phyloP scores from a whole-genome alignment of 176 grass and related monocot species.

The Tuctoria greenei region DNA sequence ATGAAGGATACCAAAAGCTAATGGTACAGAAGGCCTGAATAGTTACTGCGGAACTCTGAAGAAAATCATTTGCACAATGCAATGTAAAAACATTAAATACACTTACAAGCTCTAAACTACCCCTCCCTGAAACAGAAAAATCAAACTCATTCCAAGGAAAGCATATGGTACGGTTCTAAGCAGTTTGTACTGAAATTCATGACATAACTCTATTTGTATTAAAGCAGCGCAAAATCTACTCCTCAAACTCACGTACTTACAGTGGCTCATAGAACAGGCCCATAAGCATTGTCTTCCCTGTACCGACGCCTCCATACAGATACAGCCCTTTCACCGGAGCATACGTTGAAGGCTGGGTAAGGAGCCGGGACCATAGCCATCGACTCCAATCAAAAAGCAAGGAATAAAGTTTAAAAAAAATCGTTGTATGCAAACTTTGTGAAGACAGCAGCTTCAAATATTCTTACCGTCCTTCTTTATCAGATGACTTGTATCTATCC shows the following conservation, averaged over 20 bases:
- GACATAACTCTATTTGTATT: background rate
- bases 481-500: conserved; percentile 80
- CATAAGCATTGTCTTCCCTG: conserved; percentile 96
- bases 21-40: no score
- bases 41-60: no score
- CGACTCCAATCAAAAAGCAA: conserved; percentile 61
- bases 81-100: background rate
- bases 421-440: conserved; percentile 18
- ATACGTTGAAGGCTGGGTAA: conserved; percentile 58
- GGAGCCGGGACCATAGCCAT: conserved; percentile 86
- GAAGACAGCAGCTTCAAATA: conserved; percentile 4
- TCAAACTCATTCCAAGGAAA: background rate
- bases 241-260: conserved; percentile 46
- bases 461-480: conserved; percentile 66
- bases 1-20: no score
- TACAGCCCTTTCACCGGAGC: conserved; percentile 76
- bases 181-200: background rate
- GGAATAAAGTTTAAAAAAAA: conserved; percentile 16
- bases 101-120: conserved; percentile 16
- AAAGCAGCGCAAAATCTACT: background rate
- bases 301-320: conserved; percentile 86
- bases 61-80: no score
- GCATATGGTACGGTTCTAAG: background rate
- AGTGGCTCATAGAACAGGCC: conserved; percentile 83
- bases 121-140: background rate